Evolutionary conservation across 192 early-diverging fungal species (phyloP).

Genomic region (Funneliformis mosseae): DNA sequence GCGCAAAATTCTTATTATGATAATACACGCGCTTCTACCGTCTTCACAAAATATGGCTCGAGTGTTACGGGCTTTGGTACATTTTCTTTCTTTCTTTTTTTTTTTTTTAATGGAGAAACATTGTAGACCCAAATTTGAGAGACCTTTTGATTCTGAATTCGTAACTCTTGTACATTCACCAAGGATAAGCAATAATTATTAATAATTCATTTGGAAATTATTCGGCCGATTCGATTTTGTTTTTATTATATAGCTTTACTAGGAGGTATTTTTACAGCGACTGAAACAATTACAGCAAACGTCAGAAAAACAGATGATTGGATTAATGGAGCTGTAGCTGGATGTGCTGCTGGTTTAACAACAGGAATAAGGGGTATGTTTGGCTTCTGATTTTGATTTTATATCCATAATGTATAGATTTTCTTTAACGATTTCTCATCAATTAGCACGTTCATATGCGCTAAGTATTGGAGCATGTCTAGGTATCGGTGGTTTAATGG

Average conservation of each 20-base stretch:
- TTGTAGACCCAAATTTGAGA: no score
- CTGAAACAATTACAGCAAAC: constrained; percentile 57
- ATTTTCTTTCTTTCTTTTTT: neutral
- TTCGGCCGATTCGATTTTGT: neutral
- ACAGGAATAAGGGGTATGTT: constrained; percentile 48
- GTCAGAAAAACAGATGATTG: constrained; percentile 70
- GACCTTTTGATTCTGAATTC: no score
- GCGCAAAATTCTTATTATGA: constrained; percentile 66
- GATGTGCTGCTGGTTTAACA: constrained; percentile 72
- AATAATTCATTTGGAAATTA: neutral
- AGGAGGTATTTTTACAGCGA: constrained; percentile 77
- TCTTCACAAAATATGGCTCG: constrained; percentile 64
- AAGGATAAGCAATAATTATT: constrained; percentile 5
- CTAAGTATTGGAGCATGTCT: constrained; percentile 5
- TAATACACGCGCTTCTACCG: constrained; percentile 50
- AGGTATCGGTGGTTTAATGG: constrained; percentile 5
- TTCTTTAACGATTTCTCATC: neutral
- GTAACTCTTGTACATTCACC: no score
- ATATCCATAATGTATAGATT: neutral
- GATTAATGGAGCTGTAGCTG: constrained; percentile 69
- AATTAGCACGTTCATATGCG: neutral
- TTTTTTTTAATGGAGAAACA: neutral
- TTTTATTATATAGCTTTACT: constrained; percentile 63
- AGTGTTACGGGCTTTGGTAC: constrained; percentile 75
- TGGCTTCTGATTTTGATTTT: neutral